Percentiles rank a stretch among this genome's conserved stretches.
These are phyloP conservation scores for Halocafeteria seosinensis DNA, from an alignment of 108 stramenopile genomes.

Conservation along the genomic window DNA sequence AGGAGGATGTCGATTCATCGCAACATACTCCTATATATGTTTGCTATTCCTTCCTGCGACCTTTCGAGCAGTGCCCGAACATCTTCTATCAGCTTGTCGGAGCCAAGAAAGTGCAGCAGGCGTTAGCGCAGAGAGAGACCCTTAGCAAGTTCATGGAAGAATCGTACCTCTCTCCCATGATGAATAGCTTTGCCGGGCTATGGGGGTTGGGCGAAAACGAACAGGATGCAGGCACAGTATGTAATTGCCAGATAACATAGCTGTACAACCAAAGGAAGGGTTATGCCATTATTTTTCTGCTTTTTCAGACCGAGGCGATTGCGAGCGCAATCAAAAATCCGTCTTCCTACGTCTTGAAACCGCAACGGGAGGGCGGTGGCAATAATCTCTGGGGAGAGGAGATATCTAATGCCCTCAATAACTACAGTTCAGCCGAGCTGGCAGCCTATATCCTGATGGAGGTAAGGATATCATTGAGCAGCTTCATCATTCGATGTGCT, in stretches of 20 bases:
- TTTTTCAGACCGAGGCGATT: too few species aligned
- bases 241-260: too few species aligned
- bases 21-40: too few species aligned
- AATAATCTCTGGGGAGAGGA: constrained; percentile 82
- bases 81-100: constrained; percentile 84
- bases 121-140: constrained; percentile 35
- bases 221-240: constrained; percentile 45
- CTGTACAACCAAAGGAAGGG: too few species aligned
- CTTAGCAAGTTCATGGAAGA: constrained; percentile 23
- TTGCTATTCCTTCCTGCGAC: background rate
- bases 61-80: constrained; percentile 26
- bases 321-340: too few species aligned
- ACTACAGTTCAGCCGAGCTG: constrained; percentile 5
- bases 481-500: too few species aligned
- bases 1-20: too few species aligned
- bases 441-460: constrained; percentile 32
- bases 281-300: too few species aligned
- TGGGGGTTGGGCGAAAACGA: constrained; percentile 45
- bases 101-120: constrained; percentile 94
- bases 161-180: constrained; percentile 9
- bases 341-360: constrained; percentile 73
- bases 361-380: constrained; percentile 95
- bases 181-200: constrained; percentile 21
- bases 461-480: too few species aligned
- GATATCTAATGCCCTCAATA: constrained; percentile 17